Evolutionary conservation across 2,329 filamentous ascomycete species (phyloP), one percentile per base, ranked within the genome.

Genomic region (Hymenoscyphus occultus): DNA sequence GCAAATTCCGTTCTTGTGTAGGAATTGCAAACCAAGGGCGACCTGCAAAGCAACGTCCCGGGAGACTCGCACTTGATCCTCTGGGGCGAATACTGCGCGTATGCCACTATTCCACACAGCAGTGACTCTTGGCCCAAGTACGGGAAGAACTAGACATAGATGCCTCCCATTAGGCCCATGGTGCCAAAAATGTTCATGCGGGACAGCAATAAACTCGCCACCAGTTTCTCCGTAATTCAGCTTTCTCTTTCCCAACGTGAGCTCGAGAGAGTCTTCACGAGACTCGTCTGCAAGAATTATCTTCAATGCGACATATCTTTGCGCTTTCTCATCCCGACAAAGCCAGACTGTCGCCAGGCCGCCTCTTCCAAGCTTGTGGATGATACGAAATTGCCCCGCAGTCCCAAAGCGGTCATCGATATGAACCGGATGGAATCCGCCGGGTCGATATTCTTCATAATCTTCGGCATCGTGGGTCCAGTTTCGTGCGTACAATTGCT

Each of bases 321-420:
- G 1, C 6, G 59, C n/a, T 3, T 19, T 35, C 2, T 64, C 65
- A 67, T 79, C 75, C 2, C 69, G 70, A 31, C 77, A 79, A 19
- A 82, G 76, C 81, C 79, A 83, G 51, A 81, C 77, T 4, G 78
- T 83, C 5, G 80, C 78, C 67, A 72, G 80, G 0, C 76, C 76
- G 31, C 81, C 80, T 45, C 75, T 77, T 16, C 80, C 80, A 35
- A 82, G 69, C 71, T 83, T 83, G 64, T 79, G 77, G 35, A 80
- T 66, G 59, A 82, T 70, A 45, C 73, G 73, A 67, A 82, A 83
- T 65, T 77, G 19, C 19, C n/a, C 42, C 7, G 2, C 61, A 9
- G 77, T 67, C 67, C 82, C 78, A 1, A 68, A 56, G n/a, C 42
- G n/a, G 59, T 82, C 79, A 16, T 77, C 77, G 1, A 83, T 71